Percentiles rank a stretch among this genome's conserved stretches.
These are phyloP conservation scores for Lachnellula occidentalis DNA, from an alignment of 2,329 filamentous ascomycete genomes.

Conservation along the genomic window DNA sequence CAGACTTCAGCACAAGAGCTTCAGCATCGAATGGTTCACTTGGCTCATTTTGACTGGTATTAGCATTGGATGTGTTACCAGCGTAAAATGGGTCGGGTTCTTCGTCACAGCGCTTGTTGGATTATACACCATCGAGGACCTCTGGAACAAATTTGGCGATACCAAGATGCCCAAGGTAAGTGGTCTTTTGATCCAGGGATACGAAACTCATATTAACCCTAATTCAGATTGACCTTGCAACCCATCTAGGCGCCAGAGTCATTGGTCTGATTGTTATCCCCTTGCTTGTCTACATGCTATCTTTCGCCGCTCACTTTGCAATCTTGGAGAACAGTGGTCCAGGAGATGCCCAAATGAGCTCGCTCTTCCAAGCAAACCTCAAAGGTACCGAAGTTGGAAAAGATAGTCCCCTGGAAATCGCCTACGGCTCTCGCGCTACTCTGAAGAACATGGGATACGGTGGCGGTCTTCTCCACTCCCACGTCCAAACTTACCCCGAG, in stretches of 20 bases:
- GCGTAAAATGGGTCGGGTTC: constrained; percentile 95
- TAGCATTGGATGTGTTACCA: constrained; percentile 96
- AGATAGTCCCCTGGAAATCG: constrained; percentile 89
- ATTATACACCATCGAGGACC: constrained; percentile 89
- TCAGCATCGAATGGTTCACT: constrained; percentile 85
- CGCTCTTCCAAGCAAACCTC: constrained; percentile 95
- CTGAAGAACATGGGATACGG: constrained; percentile 99
- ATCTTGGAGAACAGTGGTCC: constrained; percentile 91
- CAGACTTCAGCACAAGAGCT: constrained; percentile 76
- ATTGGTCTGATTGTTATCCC: constrained; percentile 85
- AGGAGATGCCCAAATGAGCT: constrained; percentile 99
- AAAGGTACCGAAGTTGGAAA: constrained; percentile 89
- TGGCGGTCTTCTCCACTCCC: constrained; percentile 90
- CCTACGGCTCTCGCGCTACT: constrained; percentile 81
- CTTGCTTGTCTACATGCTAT: constrained; percentile 87
- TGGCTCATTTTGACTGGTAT: constrained; percentile 93
- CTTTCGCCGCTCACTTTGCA: constrained; percentile 90
- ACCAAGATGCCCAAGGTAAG: constrained; percentile 79
- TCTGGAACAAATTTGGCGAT: constrained; percentile 98
- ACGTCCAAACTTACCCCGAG: constrained; percentile 93
- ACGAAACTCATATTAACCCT: constrained; percentile 19
- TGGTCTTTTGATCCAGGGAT: constrained; percentile 8
- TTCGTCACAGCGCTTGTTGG: constrained; percentile 95
- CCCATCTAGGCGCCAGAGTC: constrained; percentile 75
- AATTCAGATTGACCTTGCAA: constrained; percentile 55